These are phyloP conservation scores for Chlorophyllum brunneum DNA, from an alignment of 768 basidiomycete species.

Conservation along the genomic window DNA sequence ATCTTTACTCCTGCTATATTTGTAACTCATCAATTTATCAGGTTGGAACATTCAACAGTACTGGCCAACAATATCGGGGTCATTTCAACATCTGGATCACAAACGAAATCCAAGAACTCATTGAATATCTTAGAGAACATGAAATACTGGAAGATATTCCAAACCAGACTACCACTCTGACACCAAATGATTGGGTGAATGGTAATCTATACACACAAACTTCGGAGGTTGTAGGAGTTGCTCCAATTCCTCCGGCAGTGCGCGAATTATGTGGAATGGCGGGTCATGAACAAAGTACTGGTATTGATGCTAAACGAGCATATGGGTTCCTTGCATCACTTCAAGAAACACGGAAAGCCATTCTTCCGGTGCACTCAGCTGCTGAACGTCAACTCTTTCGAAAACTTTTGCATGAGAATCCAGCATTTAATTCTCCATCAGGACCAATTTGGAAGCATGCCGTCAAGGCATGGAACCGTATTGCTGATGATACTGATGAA, in stretches of 20 bases:
- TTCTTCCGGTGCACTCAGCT: neutral
- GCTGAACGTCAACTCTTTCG: neutral
- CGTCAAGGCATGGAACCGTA: neutral
- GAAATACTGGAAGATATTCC: no score
- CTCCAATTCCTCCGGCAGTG: neutral
- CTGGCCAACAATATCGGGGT: slow-evolving; percentile 2
- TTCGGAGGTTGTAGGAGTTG: neutral
- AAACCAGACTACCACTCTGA: neutral
- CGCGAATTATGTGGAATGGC: neutral
- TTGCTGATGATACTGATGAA: neutral
- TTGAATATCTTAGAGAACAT: neutral
- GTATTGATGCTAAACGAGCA: neutral
- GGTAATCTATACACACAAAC: neutral
- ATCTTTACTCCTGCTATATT: neutral
- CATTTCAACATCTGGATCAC: slow-evolving; percentile 1
- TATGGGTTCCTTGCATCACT: neutral
- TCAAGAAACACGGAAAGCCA: neutral
- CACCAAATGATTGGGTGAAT: neutral
- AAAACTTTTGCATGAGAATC: neutral
- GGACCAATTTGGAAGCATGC: neutral
- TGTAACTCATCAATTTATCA: neutral
- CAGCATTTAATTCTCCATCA: neutral
- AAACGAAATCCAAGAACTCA: neutral
- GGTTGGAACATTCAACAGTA: slow-evolving; percentile 2
- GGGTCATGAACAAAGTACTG: neutral